These are phyloP conservation scores for Beauveria brongniartii DNA, from an alignment of 2,329 filamentous ascomycete genomes.

Conservation along the genomic window DNA sequence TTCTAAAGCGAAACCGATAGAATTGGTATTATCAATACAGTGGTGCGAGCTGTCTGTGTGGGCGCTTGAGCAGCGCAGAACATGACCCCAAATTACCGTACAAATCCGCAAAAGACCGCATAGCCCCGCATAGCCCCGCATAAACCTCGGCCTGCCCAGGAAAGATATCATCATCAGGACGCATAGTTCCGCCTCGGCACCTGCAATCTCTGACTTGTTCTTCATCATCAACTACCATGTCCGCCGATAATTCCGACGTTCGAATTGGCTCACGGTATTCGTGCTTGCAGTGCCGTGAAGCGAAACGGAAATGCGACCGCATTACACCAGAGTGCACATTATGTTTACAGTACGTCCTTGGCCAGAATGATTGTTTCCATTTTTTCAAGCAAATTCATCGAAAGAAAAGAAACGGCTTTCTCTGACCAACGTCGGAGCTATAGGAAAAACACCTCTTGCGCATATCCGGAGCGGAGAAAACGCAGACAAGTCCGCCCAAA, in stretches of 20 bases:
- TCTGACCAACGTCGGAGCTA: neutral
- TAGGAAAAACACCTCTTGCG: neutral
- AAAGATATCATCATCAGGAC: neutral
- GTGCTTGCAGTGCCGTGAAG: neutral
- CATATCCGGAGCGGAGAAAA: slow-evolving; percentile 1
- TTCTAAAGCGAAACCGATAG: neutral
- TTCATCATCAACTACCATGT: slow-evolving; percentile 1
- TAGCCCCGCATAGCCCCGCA: neutral
- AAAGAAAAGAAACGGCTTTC: neutral
- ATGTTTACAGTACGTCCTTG: neutral
- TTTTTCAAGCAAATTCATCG: neutral
- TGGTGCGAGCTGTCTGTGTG: neutral
- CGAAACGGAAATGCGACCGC: slow-evolving; percentile 6
- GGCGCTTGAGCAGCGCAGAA: neutral
- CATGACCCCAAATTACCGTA: no score
- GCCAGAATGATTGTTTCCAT: neutral
- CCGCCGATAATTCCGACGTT: neutral
- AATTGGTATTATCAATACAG: neutral
- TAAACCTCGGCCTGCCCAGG: neutral
- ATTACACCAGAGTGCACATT: slow-evolving; percentile 1
- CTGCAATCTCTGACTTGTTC: neutral
- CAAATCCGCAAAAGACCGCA: neutral
- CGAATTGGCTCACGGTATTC: neutral
- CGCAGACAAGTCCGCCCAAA: slow-evolving; percentile 3
- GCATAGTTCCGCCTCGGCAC: neutral